Percentiles rank a stretch among this genome's conserved stretches.
Conservation (phyloP, 139 green algal species). For the Chlorella sp. region DNA sequence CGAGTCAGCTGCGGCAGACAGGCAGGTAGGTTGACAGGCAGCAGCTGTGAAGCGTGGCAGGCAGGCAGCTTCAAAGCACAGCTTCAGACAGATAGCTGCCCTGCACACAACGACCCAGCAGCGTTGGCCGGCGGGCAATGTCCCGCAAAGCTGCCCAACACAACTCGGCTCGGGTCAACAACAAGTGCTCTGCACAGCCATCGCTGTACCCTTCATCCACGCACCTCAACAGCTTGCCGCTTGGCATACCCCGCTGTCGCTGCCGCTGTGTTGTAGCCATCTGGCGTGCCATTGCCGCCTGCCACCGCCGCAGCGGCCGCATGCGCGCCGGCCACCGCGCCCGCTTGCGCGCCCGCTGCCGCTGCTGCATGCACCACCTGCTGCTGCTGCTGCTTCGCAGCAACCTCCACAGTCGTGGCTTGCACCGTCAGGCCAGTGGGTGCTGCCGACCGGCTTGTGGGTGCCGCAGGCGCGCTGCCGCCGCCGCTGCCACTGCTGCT, state of each 20-base stretch:
- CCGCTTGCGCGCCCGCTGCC: not conserved
- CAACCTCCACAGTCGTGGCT: not conserved
- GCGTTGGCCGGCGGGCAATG: too few species aligned
- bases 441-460: constrained; percentile 6
- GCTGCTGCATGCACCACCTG: not conserved
- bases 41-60: too few species aligned
- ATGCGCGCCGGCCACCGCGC: not conserved
- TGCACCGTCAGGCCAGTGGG: not conserved
- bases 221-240: not conserved
- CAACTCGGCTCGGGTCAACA: too few species aligned
- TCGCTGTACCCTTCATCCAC: too few species aligned
- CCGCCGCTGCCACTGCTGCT: not conserved
- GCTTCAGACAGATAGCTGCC: too few species aligned
- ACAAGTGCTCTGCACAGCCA: too few species aligned
- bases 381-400: not conserved
- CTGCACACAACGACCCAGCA: too few species aligned
- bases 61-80: too few species aligned
- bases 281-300: not conserved
- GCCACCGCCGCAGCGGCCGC: not conserved
- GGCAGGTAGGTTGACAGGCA: too few species aligned
- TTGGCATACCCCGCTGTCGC: not conserved
- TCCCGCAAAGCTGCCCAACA: too few species aligned
- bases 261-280: not conserved
- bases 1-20: not conserved
- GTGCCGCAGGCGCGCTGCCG: not conserved